phyloP scores from a whole-genome alignment of 768 basidiomycete species.

The Kwoniella sp. region DNA sequence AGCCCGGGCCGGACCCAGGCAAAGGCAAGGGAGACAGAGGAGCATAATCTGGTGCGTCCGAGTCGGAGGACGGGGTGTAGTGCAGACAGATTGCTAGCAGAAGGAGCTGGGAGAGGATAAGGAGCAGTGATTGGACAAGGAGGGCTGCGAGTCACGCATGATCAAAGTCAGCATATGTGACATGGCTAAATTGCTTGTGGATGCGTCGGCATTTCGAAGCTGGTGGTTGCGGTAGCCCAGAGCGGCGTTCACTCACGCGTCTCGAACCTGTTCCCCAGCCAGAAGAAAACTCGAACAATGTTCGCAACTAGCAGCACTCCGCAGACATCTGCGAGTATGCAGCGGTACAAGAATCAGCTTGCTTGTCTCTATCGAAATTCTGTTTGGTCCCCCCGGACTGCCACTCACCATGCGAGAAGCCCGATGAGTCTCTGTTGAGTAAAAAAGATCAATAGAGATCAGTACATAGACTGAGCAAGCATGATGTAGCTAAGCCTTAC shows the following conservation, averaged over 20 bases:
- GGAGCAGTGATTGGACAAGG: slow-evolving; percentile 53
- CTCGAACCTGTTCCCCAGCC: slow-evolving; percentile 55
- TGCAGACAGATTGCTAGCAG: slow-evolving; percentile 55
- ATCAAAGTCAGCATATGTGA: neutral
- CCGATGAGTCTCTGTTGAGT: slow-evolving; percentile 51
- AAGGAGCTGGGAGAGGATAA: slow-evolving; percentile 55
- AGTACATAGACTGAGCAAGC: neutral
- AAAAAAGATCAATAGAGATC: neutral
- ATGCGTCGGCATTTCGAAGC: no score
- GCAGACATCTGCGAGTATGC: slow-evolving; percentile 55
- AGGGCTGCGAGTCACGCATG: slow-evolving; percentile 35
- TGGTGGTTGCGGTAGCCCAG: no score
- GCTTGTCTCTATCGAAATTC: neutral
- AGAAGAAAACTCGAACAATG: slow-evolving; percentile 56
- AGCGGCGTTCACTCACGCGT: slow-evolving; percentile 36
- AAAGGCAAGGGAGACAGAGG: slow-evolving; percentile 39
- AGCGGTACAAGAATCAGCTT: no score
- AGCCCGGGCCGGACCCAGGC: neutral
- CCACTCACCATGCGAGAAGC: slow-evolving; percentile 52
- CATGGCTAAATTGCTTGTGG: no score
- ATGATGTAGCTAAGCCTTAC: slow-evolving; percentile 31
- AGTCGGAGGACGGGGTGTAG: slow-evolving; percentile 34
- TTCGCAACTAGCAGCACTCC: slow-evolving; percentile 54
- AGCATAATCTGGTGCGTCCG: slow-evolving; percentile 28
- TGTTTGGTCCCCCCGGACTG: neutral